A percentile compares a stretch with the other conserved stretches of the same genome.
Evolutionary conservation across 2,329 filamentous ascomycete species (phyloP).

Genomic region (Calcarisporium arbuscula): DNA sequence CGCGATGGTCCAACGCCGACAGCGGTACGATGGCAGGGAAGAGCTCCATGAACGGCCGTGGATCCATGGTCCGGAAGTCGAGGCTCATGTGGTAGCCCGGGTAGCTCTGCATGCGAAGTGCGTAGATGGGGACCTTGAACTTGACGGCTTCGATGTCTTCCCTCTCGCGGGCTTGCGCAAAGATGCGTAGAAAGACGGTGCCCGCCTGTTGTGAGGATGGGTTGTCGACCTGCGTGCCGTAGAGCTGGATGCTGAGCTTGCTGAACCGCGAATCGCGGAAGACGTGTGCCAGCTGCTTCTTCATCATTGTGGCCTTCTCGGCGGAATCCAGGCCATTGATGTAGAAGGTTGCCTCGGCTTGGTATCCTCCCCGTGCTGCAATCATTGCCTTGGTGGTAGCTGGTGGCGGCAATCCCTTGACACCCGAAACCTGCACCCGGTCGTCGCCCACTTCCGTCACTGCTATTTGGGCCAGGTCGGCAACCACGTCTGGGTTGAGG

Average conservation of each 20-base stretch:
- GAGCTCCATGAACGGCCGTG: conserved; percentile 36
- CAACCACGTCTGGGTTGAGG: conserved; percentile 37
- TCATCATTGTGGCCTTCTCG: conserved; percentile 37
- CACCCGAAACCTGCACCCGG: conserved; percentile 24
- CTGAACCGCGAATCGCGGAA: conserved; percentile 24
- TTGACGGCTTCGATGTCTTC: conserved; percentile 26
- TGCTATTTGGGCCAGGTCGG: conserved; percentile 26
- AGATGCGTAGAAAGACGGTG: conserved; percentile 40
- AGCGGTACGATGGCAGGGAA: conserved; percentile 29
- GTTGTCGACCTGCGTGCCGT: conserved; percentile 32
- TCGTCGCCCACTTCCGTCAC: conserved; percentile 37
- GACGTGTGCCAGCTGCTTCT: conserved; percentile 26
- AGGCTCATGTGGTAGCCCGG: conserved; percentile 37
- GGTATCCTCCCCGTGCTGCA: conserved; percentile 36
- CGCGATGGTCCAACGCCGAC: conserved; percentile 20
- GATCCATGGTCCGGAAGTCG: conserved; percentile 36
- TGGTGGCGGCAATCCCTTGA: conserved; percentile 22
- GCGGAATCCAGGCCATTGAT: conserved; percentile 35
- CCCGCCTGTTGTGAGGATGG: conserved; percentile 38
- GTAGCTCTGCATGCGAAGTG: conserved; percentile 33
- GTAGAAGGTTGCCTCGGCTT: conserved; percentile 38
- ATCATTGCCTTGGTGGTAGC: conserved; percentile 30
- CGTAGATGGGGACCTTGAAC: conserved; percentile 32
- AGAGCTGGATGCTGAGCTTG: conserved; percentile 25
- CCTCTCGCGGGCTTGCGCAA: conserved; percentile 36